Evolutionary conservation across 257 asterid species (phyloP).

Genomic region (Rubia yunnanensis): DNA sequence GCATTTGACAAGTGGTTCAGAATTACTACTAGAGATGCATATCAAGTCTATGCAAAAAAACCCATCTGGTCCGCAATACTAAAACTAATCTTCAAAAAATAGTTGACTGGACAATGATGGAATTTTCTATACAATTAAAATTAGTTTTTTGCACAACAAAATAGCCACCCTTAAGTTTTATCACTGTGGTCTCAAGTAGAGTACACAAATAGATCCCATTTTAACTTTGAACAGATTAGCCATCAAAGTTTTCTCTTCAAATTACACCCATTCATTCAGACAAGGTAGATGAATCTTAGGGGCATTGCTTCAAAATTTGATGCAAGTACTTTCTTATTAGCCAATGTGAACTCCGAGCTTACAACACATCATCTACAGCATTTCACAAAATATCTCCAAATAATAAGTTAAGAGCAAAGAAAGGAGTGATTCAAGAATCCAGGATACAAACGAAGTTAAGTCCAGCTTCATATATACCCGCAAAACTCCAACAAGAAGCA

Average conservation of each 20-base stretch:
- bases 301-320: background rate
- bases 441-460: too few species aligned
- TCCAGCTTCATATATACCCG: too few species aligned
- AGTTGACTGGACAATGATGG: background rate
- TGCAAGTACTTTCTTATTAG: too few species aligned
- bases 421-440: too few species aligned
- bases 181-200: too few species aligned
- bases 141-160: background rate
- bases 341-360: background rate
- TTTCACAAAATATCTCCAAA: background rate
- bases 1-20: background rate
- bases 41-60: background rate
- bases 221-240: background rate
- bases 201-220: background rate
- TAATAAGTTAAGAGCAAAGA: too few species aligned
- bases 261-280: too few species aligned
- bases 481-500: background rate
- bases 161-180: background rate
- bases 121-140: background rate
- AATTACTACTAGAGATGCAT: background rate
- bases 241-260: background rate
- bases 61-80: background rate
- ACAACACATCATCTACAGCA: background rate
- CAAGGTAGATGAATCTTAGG: background rate
- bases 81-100: background rate